phyloP scores from a whole-genome alignment of 208 protist species.

The Balamuthia mandrillaris region DNA sequence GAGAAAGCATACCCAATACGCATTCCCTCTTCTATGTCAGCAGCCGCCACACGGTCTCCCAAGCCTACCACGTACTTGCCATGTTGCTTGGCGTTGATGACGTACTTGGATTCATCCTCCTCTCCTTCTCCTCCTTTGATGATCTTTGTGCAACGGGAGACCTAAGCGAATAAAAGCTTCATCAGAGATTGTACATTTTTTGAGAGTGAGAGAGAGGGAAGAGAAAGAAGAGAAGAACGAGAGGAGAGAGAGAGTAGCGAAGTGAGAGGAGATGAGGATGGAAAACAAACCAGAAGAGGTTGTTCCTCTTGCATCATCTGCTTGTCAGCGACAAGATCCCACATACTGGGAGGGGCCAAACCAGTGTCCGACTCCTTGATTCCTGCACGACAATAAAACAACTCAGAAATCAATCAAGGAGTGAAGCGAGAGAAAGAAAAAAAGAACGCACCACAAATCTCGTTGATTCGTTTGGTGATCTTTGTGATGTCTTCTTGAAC shows the following conservation, averaged over 20 bases:
- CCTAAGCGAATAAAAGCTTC: conserved; percentile 45
- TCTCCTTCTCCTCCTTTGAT: conserved; percentile 87
- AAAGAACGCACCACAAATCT: conserved; percentile 83
- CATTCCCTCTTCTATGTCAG: conserved; percentile 99
- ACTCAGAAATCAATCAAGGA: no score
- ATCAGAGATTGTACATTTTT: neutral
- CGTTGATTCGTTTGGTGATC: conserved; percentile 91
- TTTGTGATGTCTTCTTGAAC: conserved; percentile 94
- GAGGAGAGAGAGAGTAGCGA: no score
- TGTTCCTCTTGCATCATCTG: conserved; percentile 93
- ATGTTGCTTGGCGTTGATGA: conserved; percentile 96
- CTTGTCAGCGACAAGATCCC: conserved; percentile 97
- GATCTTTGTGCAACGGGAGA: conserved; percentile 98
- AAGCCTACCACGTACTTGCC: conserved; percentile 99
- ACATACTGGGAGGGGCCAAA: conserved; percentile 93
- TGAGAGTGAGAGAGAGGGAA: neutral
- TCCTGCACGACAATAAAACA: no score
- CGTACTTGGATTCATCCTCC: conserved; percentile 89
- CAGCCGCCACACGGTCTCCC: conserved; percentile 94
- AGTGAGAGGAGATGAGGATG: no score
- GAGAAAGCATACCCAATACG: conserved; percentile 85
- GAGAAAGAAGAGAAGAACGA: neutral
- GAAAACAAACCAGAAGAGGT: conserved; percentile 87
- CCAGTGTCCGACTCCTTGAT: conserved; percentile 99
- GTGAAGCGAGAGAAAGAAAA: no score